Conservation (phyloP, 108 stramenopile genomes). For the Hondaea fermentalgiana region DNA sequence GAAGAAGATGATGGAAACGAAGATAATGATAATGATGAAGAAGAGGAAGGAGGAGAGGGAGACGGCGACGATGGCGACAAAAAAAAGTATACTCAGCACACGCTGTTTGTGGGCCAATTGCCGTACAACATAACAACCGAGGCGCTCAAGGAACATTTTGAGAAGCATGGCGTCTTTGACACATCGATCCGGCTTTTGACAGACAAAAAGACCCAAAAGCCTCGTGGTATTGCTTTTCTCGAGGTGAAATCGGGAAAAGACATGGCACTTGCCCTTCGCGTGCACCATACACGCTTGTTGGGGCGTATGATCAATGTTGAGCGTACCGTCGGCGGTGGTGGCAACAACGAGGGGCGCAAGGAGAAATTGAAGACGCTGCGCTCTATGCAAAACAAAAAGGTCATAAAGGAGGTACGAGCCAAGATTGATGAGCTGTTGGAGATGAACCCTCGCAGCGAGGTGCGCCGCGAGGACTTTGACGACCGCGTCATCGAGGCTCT, state of each 20-base stretch:
- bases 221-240: neutral
- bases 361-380: neutral
- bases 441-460: neutral
- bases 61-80: neutral
- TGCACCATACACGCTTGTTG: neutral
- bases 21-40: neutral
- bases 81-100: neutral
- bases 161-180: neutral
- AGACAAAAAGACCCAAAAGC: neutral
- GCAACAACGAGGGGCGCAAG: neutral
- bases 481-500: neutral
- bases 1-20: neutral
- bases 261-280: neutral
- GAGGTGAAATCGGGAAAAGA: neutral
- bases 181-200: neutral
- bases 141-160: neutral
- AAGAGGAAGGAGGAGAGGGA: neutral
- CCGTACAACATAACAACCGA: neutral
- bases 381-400: neutral
- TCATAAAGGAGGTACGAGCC: neutral
- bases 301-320: constrained; percentile 15
- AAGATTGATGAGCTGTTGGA: neutral
- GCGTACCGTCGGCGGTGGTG: neutral
- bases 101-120: constrained; percentile 9
- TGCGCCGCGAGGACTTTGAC: neutral